Base-by-base conservation (phyloP, 352 stramenopile genomes). In the Phytophthora idaei region DNA sequence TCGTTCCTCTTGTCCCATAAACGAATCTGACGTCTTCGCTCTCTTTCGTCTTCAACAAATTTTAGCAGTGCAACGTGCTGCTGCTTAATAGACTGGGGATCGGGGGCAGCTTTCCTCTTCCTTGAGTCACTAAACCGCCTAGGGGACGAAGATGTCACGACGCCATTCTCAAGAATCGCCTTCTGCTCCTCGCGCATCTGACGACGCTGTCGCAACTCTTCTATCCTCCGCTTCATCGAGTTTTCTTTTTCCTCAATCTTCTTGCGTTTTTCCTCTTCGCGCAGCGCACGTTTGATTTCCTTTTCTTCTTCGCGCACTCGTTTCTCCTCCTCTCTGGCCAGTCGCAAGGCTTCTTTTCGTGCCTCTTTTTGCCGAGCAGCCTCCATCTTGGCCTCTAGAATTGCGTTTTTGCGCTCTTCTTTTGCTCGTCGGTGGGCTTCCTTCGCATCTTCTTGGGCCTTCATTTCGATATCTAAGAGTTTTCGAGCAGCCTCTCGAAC, bases 391-490 rank as follows among this genome's bases (percentile, higher is more conserved):
- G 83, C 83, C 50, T 90, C 80, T 28, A 90, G 28, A 28, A 90
- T 73, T n/a, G 85, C 83, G 45, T 82, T 88, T 61, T 90, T 91
- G 5, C 81, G 80, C 14, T 89, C 80, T 67, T 92, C 85, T 44
- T 85, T 87, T 36, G 85, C 83, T 52, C 77, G 76, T 21, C 76
- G 74, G 48, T 90, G 81, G 9, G 76, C 83, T 57, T 90, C 82
- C 57, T 91, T 93, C 3, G 81, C 82, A 58, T 90, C 81, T 72
- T 91, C 82, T 69, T 92, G 81, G 9, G 73, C 82, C 51, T 92
- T 92, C 67, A 92, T 78, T 64, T 93, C 84, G 42, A 90, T 90
- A 47, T 93, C 82, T 12, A 93, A 49, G 0, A 92, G 67, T 58
- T 88, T 89, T 3, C 83, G 78, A 5, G 85, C 83, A 29, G 81